phyloP scores from a whole-genome alignment of 2,329 filamentous ascomycete genomes.

The Setomelanomma holmii region DNA sequence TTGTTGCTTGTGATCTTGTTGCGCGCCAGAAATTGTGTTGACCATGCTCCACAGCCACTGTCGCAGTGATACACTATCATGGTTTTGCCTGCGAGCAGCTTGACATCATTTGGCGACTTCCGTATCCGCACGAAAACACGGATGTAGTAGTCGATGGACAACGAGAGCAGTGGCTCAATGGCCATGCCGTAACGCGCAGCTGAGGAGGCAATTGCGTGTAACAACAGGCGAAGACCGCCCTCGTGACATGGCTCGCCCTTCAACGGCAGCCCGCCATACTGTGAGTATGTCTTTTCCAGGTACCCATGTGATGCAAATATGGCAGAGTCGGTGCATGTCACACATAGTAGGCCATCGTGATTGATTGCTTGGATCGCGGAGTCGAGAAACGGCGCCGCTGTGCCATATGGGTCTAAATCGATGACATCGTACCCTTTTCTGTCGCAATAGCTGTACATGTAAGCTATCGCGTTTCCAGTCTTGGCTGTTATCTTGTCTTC shows the following conservation, averaged over 20 bases:
- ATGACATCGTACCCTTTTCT: constrained; percentile 81
- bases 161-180: constrained; percentile 87
- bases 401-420: constrained; percentile 95
- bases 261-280: constrained; percentile 90
- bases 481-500: constrained; percentile 73
- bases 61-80: constrained; percentile 96
- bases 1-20: constrained; percentile 73
- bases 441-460: constrained; percentile 82
- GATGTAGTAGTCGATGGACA: constrained; percentile 96
- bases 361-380: constrained; percentile 85
- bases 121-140: constrained; percentile 85
- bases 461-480: constrained; percentile 82
- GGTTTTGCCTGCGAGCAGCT: constrained; percentile 86
- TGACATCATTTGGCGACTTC: constrained; percentile 83
- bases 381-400: constrained; percentile 90
- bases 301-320: constrained; percentile 96
- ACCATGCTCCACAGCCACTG: constrained; percentile 88
- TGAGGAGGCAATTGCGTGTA: constrained; percentile 80
- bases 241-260: constrained; percentile 90
- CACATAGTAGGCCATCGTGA: constrained; percentile 88
- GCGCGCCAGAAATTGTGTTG: constrained; percentile 77
- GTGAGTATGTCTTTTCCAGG: constrained; percentile 87
- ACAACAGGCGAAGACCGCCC: constrained; percentile 82
- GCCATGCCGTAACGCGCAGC: constrained; percentile 85
- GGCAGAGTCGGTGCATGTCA: constrained; percentile 95